Conservation (phyloP, 441 rosid species). For the Pelargonium citronellum region DNA sequence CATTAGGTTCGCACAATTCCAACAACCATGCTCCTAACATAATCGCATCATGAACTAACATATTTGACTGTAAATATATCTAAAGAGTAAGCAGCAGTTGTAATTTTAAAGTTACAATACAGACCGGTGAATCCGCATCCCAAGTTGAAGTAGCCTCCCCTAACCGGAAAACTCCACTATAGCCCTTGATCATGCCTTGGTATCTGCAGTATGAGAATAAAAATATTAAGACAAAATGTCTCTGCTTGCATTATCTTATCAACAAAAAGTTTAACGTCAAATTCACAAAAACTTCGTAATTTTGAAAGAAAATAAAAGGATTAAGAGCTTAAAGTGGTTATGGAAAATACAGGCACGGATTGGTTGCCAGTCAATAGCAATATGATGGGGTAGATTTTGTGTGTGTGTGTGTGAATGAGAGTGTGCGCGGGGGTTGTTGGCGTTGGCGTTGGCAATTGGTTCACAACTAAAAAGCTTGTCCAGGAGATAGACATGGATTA, state of each 20-base stretch:
- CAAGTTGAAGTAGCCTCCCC: constrained; percentile 97
- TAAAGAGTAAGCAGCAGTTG: constrained; percentile 7
- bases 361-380: not conserved
- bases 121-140: constrained; percentile 93
- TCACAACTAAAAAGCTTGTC: too few species aligned
- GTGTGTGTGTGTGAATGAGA: too few species aligned
- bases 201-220: constrained; percentile 45
- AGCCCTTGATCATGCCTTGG: constrained; percentile 87
- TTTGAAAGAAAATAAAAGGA: not conserved
- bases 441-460: too few species aligned
- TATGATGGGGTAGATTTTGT: too few species aligned
- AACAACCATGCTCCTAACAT: too few species aligned
- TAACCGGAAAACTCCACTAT: constrained; percentile 83
- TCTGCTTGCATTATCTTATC: not conserved
- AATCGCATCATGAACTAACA: not conserved
- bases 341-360: constrained; percentile 12
- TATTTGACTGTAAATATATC: not conserved
- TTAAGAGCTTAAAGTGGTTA: constrained; percentile 2
- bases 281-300: not conserved
- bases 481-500: too few species aligned
- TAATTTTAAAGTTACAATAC: constrained; percentile 19
- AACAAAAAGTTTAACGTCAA: constrained; percentile 9
- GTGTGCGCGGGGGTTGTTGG: too few species aligned
- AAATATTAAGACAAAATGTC: constrained; percentile 13
- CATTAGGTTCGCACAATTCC: too few species aligned